Percentiles rank a stretch among this genome's conserved stretches.
phyloP scores from a whole-genome alignment of 2,329 filamentous ascomycete species.

The Ramichloridium luteum region DNA sequence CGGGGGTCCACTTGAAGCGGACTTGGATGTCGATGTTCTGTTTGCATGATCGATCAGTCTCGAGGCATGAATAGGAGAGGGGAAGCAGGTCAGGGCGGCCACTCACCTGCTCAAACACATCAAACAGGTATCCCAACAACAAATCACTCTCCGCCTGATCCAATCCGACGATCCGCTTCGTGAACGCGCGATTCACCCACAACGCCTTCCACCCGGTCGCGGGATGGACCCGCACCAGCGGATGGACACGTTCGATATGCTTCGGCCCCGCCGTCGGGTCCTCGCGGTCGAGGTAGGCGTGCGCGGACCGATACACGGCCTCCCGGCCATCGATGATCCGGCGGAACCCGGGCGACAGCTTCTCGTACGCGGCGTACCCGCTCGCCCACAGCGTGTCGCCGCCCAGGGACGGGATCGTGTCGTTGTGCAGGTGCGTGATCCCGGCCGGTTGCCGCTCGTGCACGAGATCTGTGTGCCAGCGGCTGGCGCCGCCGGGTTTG shows the following conservation, averaged over 20 bases:
- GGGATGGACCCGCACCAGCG: slow-evolving; percentile 57
- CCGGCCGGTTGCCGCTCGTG: slow-evolving; percentile 60
- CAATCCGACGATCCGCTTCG: slow-evolving; percentile 53
- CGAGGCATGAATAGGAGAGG: not conserved
- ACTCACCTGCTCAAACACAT: slow-evolving; percentile 52
- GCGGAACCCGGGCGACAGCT: slow-evolving; percentile 57
- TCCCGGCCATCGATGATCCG: slow-evolving; percentile 55
- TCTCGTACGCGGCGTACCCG: slow-evolving; percentile 61
- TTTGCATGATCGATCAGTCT: not conserved
- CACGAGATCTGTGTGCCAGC: slow-evolving; percentile 59
- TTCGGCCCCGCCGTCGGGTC: slow-evolving; percentile 50
- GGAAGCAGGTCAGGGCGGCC: not conserved
- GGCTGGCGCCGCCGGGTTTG: slow-evolving; percentile 52
- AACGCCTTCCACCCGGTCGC: slow-evolving; percentile 64
- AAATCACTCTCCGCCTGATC: slow-evolving; percentile 57
- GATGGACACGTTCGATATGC: slow-evolving; percentile 54
- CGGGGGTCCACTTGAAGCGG: slow-evolving; percentile 57
- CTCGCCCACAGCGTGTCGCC: slow-evolving; percentile 64
- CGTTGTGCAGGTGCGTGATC: slow-evolving; percentile 23
- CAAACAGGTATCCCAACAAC: slow-evolving; percentile 53
- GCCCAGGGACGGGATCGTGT: slow-evolving; percentile 48
- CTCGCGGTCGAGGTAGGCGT: slow-evolving; percentile 54
- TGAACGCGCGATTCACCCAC: slow-evolving; percentile 61
- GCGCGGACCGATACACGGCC: slow-evolving; percentile 54
- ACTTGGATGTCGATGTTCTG: slow-evolving; percentile 61